phyloP scores from a whole-genome alignment of 2,329 filamentous ascomycete species.

The Neofusicoccum parvum region DNA sequence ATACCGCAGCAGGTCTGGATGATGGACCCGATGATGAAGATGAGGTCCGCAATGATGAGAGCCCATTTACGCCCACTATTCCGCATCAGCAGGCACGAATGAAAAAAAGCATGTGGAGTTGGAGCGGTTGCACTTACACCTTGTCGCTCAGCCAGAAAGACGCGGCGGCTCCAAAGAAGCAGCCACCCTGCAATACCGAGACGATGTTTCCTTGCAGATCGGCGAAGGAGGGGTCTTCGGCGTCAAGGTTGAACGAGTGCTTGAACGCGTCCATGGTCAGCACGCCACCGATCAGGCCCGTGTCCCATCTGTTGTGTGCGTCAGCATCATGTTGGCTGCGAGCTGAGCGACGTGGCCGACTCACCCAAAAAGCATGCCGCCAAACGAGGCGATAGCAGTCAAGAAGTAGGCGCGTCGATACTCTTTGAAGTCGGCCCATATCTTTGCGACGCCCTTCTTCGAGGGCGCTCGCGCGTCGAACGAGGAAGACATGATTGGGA shows the following conservation, averaged over 20 bases:
- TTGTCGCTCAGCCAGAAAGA: conserved; percentile 47
- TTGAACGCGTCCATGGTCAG: conserved; percentile 48
- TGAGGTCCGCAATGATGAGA: conserved; percentile 45
- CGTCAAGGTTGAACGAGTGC: conserved; percentile 43
- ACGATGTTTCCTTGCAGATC: conserved; percentile 49
- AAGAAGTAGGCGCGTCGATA: conserved; percentile 45
- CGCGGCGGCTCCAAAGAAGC: conserved; percentile 48
- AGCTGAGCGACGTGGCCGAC: conserved; percentile 24
- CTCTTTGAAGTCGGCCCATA: conserved; percentile 37
- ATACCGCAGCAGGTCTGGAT: conserved; percentile 44
- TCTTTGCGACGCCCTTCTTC: not conserved
- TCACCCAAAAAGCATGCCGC: conserved; percentile 37
- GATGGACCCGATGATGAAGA: conserved; percentile 46
- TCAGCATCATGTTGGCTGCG: not conserved
- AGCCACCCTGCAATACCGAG: conserved; percentile 47
- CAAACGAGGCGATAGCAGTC: conserved; percentile 46
- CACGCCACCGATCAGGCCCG: conserved; percentile 39
- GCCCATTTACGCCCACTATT: conserved; percentile 41
- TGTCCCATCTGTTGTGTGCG: conserved; percentile 26
- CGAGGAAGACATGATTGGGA: not conserved
- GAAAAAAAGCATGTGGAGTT: too few relatives aligned
- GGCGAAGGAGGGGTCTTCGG: conserved; percentile 35
- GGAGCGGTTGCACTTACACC: conserved; percentile 27
- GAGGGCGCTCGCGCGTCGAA: not conserved
- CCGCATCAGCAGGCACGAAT: too few relatives aligned